These are phyloP conservation scores for Collybiopsis confluens DNA, from an alignment of 768 basidiomycete genomes.

Conservation along the genomic window DNA sequence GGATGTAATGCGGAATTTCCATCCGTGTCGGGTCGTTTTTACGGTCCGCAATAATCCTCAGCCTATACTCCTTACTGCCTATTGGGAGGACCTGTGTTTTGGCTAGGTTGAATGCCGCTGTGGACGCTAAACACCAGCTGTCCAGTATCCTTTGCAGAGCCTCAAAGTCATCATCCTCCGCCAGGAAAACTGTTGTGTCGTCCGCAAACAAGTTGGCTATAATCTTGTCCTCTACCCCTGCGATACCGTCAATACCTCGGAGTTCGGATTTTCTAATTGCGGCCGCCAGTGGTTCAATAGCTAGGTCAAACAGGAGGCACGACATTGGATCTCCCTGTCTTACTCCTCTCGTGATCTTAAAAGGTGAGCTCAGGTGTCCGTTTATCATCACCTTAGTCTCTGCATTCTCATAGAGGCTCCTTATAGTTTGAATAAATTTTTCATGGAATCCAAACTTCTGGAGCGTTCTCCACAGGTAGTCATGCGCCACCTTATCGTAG, in stretches of 20 bases:
- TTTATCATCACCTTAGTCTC: constrained; percentile 9
- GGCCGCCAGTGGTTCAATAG: no score
- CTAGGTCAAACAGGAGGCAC: no score
- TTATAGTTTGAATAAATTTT: constrained; percentile 9
- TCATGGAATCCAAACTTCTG: constrained; percentile 9
- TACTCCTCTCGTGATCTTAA: constrained; percentile 12
- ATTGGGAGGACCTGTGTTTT: constrained; percentile 23
- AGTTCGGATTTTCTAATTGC: constrained; percentile 12
- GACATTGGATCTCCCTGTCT: constrained; percentile 18
- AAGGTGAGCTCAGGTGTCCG: constrained; percentile 10
- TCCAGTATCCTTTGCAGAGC: constrained; percentile 12
- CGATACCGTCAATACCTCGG: constrained; percentile 13
- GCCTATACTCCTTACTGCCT: constrained; percentile 9
- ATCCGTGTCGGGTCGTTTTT: not conserved
- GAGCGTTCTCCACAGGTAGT: constrained; percentile 5
- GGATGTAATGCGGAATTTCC: no score
- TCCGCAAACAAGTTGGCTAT: constrained; percentile 21
- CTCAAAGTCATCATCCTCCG: no score
- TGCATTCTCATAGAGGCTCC: constrained; percentile 10
- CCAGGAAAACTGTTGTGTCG: constrained; percentile 20
- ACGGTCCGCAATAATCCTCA: not conserved
- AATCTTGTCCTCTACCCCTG: constrained; percentile 5
- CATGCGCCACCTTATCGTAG: constrained; percentile 9
- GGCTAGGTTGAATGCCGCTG: constrained; percentile 13
- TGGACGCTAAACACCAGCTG: constrained; percentile 9